Conservation (phyloP, 371 early-diverging fungal genomes). For the Coemansia sp. region DNA sequence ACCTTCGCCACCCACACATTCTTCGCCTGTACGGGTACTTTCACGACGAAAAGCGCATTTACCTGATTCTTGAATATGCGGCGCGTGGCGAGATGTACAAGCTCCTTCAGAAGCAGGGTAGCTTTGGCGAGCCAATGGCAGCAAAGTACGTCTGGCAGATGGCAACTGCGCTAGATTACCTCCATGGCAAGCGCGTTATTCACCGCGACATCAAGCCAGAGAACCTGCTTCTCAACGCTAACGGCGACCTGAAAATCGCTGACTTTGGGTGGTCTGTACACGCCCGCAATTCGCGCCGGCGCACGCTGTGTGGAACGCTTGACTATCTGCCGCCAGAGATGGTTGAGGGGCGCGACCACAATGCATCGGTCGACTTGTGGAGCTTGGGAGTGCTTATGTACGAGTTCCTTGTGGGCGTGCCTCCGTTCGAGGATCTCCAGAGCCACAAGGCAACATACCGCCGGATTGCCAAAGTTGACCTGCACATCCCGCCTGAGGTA, state of each 20-base stretch:
- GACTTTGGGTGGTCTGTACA: conserved; percentile 99
- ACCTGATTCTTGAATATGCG: conserved; percentile 96
- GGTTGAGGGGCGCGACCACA: conserved; percentile 86
- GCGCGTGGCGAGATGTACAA: conserved; percentile 93
- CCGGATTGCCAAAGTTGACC: conserved; percentile 82
- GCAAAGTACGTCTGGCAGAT: conserved; percentile 92
- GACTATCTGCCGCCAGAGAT: conserved; percentile 98
- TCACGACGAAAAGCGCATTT: conserved; percentile 89
- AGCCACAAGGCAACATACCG: conserved; percentile 74
- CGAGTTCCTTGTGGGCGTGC: conserved; percentile 93
- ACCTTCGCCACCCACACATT: conserved; percentile 93
- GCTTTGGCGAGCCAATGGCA: conserved; percentile 76
- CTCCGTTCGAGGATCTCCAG: conserved; percentile 91
- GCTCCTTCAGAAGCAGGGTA: conserved; percentile 62
- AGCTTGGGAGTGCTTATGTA: conserved; percentile 96
- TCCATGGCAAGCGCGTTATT: conserved; percentile 94
- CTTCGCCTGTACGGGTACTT: conserved; percentile 97
- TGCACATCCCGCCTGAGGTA: conserved; percentile 80
- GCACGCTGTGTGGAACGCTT: conserved; percentile 95
- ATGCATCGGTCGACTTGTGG: conserved; percentile 95
- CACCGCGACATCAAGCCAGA: conserved; percentile 97
- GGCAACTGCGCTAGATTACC: conserved; percentile 81
- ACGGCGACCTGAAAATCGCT: conserved; percentile 90
- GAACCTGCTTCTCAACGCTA: conserved; percentile 86
- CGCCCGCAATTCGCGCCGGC: conserved; percentile 79